Percentiles rank a stretch among this genome's conserved stretches.
Conservation (phyloP, 2,329 filamentous ascomycete species). For the Trichoderma sp. region DNA sequence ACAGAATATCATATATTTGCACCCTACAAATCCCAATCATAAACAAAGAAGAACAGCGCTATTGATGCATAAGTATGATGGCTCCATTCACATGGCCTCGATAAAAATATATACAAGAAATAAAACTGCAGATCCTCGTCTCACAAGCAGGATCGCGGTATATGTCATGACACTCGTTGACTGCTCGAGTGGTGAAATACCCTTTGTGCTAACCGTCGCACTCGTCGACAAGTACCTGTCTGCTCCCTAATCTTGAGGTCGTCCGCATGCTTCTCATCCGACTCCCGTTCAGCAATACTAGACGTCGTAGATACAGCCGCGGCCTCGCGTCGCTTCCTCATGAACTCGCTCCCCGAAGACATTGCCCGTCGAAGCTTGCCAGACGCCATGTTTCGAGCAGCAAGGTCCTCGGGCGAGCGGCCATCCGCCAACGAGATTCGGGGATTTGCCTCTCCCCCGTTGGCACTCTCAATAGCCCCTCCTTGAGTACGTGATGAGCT, state of each 20-base stretch:
- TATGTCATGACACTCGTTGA: slow-evolving; percentile 11
- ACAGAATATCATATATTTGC: neutral
- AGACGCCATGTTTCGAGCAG: neutral
- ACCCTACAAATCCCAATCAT: neutral
- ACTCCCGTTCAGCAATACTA: neutral
- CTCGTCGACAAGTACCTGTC: slow-evolving; percentile 27
- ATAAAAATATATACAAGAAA: neutral
- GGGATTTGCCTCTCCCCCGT: neutral
- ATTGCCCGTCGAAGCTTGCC: slow-evolving; percentile 23
- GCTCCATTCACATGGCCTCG: neutral
- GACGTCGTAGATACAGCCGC: neutral
- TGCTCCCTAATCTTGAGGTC: slow-evolving; percentile 21
- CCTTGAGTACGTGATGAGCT: slow-evolving; percentile 20
- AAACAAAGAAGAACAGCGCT: neutral
- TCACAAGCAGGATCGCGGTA: neutral
- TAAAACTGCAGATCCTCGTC: neutral
- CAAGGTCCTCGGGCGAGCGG: neutral
- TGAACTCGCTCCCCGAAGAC: slow-evolving; percentile 28
- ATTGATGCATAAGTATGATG: neutral
- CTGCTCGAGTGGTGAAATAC: slow-evolving; percentile 27
- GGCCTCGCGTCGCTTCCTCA: slow-evolving; percentile 24
- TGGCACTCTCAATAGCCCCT: slow-evolving; percentile 16
- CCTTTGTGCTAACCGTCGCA: slow-evolving; percentile 29
- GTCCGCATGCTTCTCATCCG: neutral
- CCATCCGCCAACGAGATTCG: neutral